A percentile compares a stretch with the other conserved stretches of the same genome.
Evolutionary conservation across 2,329 filamentous ascomycete species (phyloP).

Genomic region (Aspergillus arachidicola): DNA sequence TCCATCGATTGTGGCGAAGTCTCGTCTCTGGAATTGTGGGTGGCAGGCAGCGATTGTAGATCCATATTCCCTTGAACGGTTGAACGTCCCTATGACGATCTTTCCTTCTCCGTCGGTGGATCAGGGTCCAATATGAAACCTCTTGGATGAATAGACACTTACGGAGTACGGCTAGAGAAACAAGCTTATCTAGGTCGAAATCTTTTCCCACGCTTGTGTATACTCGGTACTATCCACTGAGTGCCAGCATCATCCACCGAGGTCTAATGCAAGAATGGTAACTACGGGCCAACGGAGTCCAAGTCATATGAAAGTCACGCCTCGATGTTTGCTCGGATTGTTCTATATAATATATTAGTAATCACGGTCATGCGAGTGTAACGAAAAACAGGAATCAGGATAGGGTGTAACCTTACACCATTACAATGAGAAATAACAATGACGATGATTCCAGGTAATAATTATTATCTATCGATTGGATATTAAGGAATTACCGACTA

Average conservation of each 20-base stretch:
- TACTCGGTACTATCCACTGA: not conserved
- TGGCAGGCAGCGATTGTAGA: constrained; percentile 1
- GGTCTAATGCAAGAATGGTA: not conserved
- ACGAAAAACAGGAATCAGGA: not conserved
- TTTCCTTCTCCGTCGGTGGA: constrained; percentile 12
- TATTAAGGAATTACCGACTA: not conserved
- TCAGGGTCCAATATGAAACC: constrained; percentile 11
- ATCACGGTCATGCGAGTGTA: not conserved
- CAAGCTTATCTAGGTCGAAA: constrained; percentile 1
- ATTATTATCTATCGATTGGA: not conserved
- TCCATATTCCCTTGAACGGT: not conserved
- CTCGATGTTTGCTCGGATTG: not conserved
- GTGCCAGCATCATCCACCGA: not conserved
- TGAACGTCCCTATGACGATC: constrained; percentile 6
- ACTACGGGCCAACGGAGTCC: not conserved
- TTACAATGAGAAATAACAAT: not conserved
- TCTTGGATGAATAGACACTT: not conserved
- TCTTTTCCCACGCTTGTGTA: not conserved
- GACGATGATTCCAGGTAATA: not conserved
- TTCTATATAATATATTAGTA: not conserved
- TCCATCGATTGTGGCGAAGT: constrained; percentile 7
- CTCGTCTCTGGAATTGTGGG: not conserved
- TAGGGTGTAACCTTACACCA: not conserved
- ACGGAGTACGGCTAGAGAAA: not conserved
- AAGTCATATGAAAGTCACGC: not conserved